phyloP scores from a whole-genome alignment of 495 filamentous ascomycete genomes.

The Parathielavia hyrcaniae region DNA sequence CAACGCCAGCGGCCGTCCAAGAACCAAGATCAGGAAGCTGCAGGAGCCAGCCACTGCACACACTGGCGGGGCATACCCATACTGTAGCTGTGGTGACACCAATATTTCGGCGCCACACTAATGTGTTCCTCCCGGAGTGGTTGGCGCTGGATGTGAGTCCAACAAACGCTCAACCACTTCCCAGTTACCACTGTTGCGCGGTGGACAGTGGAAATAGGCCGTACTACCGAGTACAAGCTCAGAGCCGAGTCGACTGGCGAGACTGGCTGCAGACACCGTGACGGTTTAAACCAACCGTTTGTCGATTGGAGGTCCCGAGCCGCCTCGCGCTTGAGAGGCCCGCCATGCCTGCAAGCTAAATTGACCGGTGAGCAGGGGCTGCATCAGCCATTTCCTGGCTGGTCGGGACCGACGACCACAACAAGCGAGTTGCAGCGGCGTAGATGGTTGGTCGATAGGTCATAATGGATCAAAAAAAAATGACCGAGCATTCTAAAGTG shows the following conservation, averaged over 20 bases:
- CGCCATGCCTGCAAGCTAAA: constrained; percentile 12
- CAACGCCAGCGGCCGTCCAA: not conserved
- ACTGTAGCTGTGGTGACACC: too few species aligned
- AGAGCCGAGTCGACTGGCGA: not conserved
- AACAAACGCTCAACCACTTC: too few species aligned
- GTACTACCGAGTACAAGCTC: too few species aligned
- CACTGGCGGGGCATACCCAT: not conserved
- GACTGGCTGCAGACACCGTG: not conserved
- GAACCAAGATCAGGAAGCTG: not conserved
- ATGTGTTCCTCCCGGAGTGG: too few species aligned
- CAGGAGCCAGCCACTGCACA: not conserved
- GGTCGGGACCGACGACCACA: not conserved
- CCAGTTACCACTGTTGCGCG: too few species aligned
- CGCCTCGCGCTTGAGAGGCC: not conserved
- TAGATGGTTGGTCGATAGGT: not conserved
- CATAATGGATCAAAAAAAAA: not conserved
- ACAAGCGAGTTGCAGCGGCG: not conserved
- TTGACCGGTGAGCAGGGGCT: constrained; percentile 21
- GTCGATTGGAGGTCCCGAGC: constrained; percentile 2
- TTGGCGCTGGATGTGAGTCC: too few species aligned
- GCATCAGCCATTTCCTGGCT: not conserved
- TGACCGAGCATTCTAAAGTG: not conserved
- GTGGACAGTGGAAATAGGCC: too few species aligned
- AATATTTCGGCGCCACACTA: too few species aligned
- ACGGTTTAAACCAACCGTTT: not conserved